Evolutionary conservation across 768 basidiomycete species (phyloP).

Genomic region (Inosperma sp.): DNA sequence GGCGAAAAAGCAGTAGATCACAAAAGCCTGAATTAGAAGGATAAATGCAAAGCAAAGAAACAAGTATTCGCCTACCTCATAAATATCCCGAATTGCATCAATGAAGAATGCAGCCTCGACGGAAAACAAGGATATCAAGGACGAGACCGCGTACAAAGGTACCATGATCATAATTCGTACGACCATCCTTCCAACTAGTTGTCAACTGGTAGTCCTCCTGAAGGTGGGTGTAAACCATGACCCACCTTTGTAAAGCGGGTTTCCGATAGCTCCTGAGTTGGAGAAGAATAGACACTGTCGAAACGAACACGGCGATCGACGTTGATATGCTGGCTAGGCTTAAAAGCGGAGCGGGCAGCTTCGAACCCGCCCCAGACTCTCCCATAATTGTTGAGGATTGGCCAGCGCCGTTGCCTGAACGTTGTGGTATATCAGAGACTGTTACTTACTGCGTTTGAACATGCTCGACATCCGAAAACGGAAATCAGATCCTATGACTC

Average conservation of each 20-base stretch:
- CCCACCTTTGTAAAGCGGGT: conserved; percentile 72
- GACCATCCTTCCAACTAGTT: conserved; percentile 60
- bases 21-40: conserved; percentile 62
- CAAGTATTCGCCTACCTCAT: conserved; percentile 71
- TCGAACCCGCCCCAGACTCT: conserved; percentile 53
- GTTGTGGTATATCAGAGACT: no score
- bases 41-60: background rate
- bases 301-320: conserved; percentile 65
- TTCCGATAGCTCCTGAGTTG: conserved; percentile 87
- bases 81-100: conserved; percentile 90
- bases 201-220: background rate
- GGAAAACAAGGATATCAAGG: conserved; percentile 89
- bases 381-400: conserved; percentile 10
- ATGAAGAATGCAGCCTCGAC: conserved; percentile 95
- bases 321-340: conserved; percentile 59
- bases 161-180: conserved; percentile 97
- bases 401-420: background rate
- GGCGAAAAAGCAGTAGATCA: conserved; percentile 90
- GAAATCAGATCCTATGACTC: no score
- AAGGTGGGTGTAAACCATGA: background rate
- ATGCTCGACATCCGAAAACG: no score
- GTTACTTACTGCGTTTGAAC: no score
- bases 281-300: conserved; percentile 67
- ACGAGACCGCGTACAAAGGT: conserved; percentile 87
- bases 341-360: conserved; percentile 54